These are phyloP conservation scores for Pleurotus platypus DNA, from an alignment of 768 basidiomycete genomes.

Conservation along the genomic window DNA sequence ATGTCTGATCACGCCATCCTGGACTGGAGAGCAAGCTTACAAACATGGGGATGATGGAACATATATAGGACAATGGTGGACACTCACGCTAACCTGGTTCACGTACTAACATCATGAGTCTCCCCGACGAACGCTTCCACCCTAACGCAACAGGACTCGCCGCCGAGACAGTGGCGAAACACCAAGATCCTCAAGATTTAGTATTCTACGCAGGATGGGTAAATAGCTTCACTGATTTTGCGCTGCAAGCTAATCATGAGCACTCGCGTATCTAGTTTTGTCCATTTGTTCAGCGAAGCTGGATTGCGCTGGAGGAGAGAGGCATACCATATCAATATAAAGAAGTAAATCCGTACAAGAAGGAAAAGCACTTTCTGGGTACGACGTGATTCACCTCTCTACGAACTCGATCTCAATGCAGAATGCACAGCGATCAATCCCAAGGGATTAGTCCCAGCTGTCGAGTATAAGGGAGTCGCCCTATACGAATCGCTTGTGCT, in stretches of 20 bases:
- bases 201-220: conserved; percentile 64
- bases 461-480: conserved; percentile 49
- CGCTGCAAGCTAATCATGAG: neutral
- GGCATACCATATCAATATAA: conserved; percentile 65
- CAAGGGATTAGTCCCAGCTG: conserved; percentile 62
- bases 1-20: too few species aligned
- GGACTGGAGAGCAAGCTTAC: neutral
- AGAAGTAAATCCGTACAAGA: conserved; percentile 70
- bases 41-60: neutral
- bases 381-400: conserved; percentile 9
- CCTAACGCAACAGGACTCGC: conserved; percentile 59
- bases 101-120: conserved; percentile 22
- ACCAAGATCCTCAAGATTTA: conserved; percentile 49
- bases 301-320: conserved; percentile 67
- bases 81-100: too few species aligned
- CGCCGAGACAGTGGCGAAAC: conserved; percentile 45
- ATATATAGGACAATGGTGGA: neutral
- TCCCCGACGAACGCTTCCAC: conserved; percentile 50
- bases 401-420: neutral
- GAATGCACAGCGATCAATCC: conserved; percentile 50
- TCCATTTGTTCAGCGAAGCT: conserved; percentile 56
- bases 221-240: conserved; percentile 11
- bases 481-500: conserved; percentile 65
- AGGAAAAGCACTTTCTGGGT: conserved; percentile 55
- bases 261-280: conserved; percentile 39